These are phyloP conservation scores for Gnaphalium uliginosum DNA, from an alignment of 129 eudicot genomes.

Conservation along the genomic window DNA sequence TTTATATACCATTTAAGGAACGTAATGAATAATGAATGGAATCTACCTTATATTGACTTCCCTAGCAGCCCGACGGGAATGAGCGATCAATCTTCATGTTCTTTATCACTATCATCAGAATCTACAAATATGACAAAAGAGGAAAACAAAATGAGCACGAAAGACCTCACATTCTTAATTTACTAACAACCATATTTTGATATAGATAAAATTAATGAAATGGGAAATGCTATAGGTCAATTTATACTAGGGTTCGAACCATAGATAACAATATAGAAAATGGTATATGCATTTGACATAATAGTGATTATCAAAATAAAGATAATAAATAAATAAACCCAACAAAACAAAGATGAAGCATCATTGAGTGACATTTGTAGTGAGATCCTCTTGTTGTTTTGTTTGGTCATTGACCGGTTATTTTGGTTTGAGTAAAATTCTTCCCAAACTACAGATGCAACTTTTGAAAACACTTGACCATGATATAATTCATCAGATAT, in stretches of 20 bases:
- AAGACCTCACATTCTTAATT: background rate
- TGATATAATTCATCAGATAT: no score
- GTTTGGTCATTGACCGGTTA: no score
- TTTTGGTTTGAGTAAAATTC: no score
- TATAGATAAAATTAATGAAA: no score
- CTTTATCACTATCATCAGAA: constrained; percentile 70
- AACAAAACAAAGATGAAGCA: background rate
- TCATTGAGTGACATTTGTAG: no score
- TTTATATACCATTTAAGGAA: background rate
- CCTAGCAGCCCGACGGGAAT: constrained; percentile 21
- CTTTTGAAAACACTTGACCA: no score
- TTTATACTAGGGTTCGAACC: no score
- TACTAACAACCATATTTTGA: no score
- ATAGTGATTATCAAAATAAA: constrained; percentile 1
- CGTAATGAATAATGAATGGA: background rate
- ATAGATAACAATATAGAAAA: background rate
- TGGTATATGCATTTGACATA: background rate
- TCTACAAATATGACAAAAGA: constrained; percentile 38
- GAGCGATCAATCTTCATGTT: constrained; percentile 75
- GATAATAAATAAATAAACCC: background rate
- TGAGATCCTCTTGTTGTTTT: no score
- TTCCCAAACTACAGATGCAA: no score
- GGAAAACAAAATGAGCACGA: background rate
- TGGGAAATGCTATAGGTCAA: no score
- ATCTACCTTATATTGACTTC: constrained; percentile 25